A percentile compares a stretch with the other conserved stretches of the same genome.
Conservation (phyloP, 1,284 basidiomycete species). For the Apiotrichum akiyoshidainum region DNA sequence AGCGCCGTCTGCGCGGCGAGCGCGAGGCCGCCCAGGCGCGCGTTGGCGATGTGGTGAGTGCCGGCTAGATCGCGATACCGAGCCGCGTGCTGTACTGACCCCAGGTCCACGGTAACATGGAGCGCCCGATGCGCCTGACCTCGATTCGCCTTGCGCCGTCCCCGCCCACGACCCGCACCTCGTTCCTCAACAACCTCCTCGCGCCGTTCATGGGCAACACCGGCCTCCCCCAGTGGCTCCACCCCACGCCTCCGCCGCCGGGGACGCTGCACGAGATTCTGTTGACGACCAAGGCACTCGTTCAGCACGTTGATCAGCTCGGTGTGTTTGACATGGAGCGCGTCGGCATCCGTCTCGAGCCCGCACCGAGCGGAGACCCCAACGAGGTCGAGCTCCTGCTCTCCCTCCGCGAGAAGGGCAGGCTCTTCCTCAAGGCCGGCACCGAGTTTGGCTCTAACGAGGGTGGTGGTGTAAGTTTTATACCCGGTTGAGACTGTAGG, state of each 20-base stretch:
- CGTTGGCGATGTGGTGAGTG: constrained; percentile 66
- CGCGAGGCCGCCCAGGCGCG: constrained; percentile 69
- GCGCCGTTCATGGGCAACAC: constrained; percentile 59
- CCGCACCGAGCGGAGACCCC: constrained; percentile 59
- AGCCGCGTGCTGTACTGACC: constrained; percentile 6
- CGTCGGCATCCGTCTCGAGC: constrained; percentile 61
- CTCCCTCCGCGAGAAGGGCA: constrained; percentile 69
- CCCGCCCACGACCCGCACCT: constrained; percentile 62
- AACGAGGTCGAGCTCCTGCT: constrained; percentile 85
- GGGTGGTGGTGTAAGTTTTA: constrained; percentile 70
- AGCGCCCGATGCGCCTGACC: constrained; percentile 62
- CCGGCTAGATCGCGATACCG: too few species aligned
- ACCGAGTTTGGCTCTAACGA: constrained; percentile 95
- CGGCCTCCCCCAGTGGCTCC: constrained; percentile 32
- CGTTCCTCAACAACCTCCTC: constrained; percentile 76
- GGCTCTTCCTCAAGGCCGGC: constrained; percentile 76
- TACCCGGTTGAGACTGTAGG: not conserved
- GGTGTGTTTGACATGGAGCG: constrained; percentile 71
- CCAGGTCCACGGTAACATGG: constrained; percentile 65
- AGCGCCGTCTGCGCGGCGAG: constrained; percentile 66
- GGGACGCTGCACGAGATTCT: constrained; percentile 64
- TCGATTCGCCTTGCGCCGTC: constrained; percentile 79
- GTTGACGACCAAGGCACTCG: constrained; percentile 63
- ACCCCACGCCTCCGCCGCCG: constrained; percentile 42
- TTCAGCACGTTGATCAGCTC: constrained; percentile 63